phyloP scores from a whole-genome alignment of 106 monocot species.

The Dendrobium nobile region DNA sequence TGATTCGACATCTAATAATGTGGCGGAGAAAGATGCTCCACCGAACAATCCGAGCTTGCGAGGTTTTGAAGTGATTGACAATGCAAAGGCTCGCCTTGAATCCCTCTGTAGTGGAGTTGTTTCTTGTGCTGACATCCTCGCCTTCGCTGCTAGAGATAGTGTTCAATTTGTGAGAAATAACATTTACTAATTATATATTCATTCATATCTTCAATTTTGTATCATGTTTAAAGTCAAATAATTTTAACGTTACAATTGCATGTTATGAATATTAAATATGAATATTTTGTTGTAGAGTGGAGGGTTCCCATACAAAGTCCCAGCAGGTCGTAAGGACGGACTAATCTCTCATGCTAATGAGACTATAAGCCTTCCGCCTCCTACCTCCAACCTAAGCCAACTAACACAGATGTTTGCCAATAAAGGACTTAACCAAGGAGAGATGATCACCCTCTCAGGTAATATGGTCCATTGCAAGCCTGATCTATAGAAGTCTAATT shows the following conservation, averaged over 20 bases:
- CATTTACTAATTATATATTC: too few relatives aligned
- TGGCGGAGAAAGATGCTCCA: slow-evolving; percentile 53
- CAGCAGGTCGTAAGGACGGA: slow-evolving; percentile 16
- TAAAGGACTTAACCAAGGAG: slow-evolving; percentile 18
- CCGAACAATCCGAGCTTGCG: slow-evolving; percentile 44
- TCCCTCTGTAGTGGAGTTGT: slow-evolving; percentile 35
- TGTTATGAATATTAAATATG: not conserved
- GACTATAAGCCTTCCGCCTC: slow-evolving; percentile 13
- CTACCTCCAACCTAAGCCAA: not conserved
- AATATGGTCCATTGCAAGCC: not conserved
- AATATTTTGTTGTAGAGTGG: not conserved
- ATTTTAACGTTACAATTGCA: not conserved
- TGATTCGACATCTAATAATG: slow-evolving; percentile 34
- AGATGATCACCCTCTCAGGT: slow-evolving; percentile 26
- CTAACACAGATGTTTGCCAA: slow-evolving; percentile 21
- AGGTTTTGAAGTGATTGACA: slow-evolving; percentile 48
- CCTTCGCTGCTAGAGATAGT: slow-evolving; percentile 56
- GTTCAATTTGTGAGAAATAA: slow-evolving; percentile 15
- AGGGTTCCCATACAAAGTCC: slow-evolving; percentile 6
- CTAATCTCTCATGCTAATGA: not conserved
- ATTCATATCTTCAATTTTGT: not conserved
- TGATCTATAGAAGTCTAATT: too few relatives aligned
- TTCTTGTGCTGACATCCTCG: slow-evolving; percentile 63
- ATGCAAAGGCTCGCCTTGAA: slow-evolving; percentile 40
- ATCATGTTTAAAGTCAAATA: not conserved